Conservation (phyloP, 2,329 filamentous ascomycete genomes). For the Claviceps sp. region DNA sequence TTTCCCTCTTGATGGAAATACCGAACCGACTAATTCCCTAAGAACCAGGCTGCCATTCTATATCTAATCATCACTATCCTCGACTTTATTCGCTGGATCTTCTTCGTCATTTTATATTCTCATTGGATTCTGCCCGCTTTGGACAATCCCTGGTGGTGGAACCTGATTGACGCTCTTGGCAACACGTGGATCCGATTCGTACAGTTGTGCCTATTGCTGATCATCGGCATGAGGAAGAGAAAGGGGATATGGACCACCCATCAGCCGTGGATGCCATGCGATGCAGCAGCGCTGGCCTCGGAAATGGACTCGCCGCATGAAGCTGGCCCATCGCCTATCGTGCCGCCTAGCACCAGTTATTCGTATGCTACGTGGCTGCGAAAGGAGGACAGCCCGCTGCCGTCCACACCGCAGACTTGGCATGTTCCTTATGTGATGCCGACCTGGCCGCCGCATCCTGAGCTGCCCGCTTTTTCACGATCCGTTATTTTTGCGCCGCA, state of each 20-base stretch:
- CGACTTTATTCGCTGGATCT: conserved; percentile 5
- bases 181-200: conserved; percentile 6
- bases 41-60: conserved; percentile 2
- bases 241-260: conserved; percentile 7
- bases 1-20: too few species aligned
- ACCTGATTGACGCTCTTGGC: conserved; percentile 4
- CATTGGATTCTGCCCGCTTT: conserved; percentile 3
- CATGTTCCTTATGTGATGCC: neutral
- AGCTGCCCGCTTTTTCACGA: neutral
- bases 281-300: neutral
- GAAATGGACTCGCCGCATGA: conserved; percentile 3
- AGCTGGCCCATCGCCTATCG: conserved; percentile 1
- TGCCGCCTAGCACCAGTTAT: conserved; percentile 3
- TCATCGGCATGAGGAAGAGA: conserved; percentile 5
- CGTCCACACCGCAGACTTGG: neutral
- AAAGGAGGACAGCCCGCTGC: neutral
- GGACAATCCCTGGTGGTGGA: conserved; percentile 6
- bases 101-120: conserved; percentile 5
- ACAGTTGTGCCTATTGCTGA: conserved; percentile 2
- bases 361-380: neutral
- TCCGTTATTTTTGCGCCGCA: neutral
- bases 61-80: conserved; percentile 3
- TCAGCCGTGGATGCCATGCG: conserved; percentile 1
- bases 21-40: too few species aligned
- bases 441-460: conserved; percentile 3